These are phyloP conservation scores for Massospora cicadina DNA, from an alignment of 371 early-diverging fungal species.

Conservation along the genomic window DNA sequence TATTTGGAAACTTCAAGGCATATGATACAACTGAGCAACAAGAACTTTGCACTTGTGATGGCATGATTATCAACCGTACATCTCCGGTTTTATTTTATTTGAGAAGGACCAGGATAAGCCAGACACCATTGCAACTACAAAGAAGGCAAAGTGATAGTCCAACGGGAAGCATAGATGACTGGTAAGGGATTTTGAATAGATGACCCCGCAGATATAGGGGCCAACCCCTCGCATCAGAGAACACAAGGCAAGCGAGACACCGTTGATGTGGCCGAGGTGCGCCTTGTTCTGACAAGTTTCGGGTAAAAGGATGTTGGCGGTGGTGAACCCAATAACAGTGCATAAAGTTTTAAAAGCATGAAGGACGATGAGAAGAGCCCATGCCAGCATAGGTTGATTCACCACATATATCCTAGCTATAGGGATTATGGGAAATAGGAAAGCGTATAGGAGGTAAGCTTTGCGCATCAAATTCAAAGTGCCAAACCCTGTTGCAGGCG, in stretches of 20 bases:
- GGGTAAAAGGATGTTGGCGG: slow-evolving; percentile 32
- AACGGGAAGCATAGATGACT: slow-evolving; percentile 35
- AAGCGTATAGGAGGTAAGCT: slow-evolving; percentile 21
- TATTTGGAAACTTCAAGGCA: too few relatives aligned
- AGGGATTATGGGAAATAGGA: slow-evolving; percentile 27
- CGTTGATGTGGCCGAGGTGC: slow-evolving; percentile 46
- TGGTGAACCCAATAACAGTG: slow-evolving; percentile 35
- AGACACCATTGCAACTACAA: background rate
- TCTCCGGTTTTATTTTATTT: background rate
- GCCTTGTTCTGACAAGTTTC: slow-evolving; percentile 9
- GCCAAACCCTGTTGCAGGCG: slow-evolving; percentile 23
- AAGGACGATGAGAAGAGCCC: slow-evolving; percentile 18
- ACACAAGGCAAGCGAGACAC: slow-evolving; percentile 37
- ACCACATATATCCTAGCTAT: slow-evolving; percentile 9
- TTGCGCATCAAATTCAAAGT: slow-evolving; percentile 25
- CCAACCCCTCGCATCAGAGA: slow-evolving; percentile 45
- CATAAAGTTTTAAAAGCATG: slow-evolving; percentile 24
- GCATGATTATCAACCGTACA: too few relatives aligned
- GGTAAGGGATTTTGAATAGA: slow-evolving; percentile 40
- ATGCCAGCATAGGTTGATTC: slow-evolving; percentile 12
- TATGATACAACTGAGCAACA: too few relatives aligned
- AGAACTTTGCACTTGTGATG: too few relatives aligned
- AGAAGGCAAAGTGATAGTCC: slow-evolving; percentile 22
- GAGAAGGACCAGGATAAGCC: background rate
- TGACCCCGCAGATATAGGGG: slow-evolving; percentile 39